phyloP scores from a whole-genome alignment of 768 basidiomycete genomes.

The Amanita polypyramis region DNA sequence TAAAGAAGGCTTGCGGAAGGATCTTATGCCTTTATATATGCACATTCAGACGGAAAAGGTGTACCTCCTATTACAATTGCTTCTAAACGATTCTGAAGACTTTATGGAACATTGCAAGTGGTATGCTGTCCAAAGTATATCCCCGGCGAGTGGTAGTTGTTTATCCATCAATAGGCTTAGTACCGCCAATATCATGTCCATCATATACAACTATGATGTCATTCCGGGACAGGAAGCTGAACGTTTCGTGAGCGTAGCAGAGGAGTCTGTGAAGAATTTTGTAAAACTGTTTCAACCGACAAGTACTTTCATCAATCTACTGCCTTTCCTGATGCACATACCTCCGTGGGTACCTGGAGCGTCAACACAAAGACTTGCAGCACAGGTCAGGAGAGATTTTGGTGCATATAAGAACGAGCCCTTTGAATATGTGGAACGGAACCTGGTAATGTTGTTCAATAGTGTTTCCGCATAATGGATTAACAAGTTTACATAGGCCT shows the following conservation, averaged over 20 bases:
- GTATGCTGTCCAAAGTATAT: not conserved
- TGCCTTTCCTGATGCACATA: slow-evolving; percentile 1
- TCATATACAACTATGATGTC: not conserved
- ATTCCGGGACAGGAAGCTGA: not conserved
- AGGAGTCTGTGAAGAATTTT: not conserved
- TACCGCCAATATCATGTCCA: not conserved
- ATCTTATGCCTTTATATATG: not conserved
- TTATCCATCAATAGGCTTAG: not conserved
- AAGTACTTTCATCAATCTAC: slow-evolving; percentile 1
- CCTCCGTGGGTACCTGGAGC: slow-evolving; percentile 10
- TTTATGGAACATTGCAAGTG: not conserved
- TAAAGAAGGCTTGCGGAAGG: not conserved
- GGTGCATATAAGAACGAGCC: not conserved
- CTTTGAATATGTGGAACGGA: not conserved
- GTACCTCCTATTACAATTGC: not conserved
- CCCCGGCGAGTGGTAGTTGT: not conserved
- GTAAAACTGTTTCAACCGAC: not conserved
- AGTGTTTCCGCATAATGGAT: not conserved
- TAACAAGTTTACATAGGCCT: not conserved
- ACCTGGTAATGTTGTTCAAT: not conserved
- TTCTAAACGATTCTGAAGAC: not conserved
- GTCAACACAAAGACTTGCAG: slow-evolving; percentile 4
- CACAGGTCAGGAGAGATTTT: not conserved
- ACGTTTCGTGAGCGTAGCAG: not conserved
- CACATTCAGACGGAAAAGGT: not conserved